A percentile compares a stretch with the other conserved stretches of the same genome.
Conservation (phyloP, 164 flowering plant genomes). For the Houttuynia cordata region DNA sequence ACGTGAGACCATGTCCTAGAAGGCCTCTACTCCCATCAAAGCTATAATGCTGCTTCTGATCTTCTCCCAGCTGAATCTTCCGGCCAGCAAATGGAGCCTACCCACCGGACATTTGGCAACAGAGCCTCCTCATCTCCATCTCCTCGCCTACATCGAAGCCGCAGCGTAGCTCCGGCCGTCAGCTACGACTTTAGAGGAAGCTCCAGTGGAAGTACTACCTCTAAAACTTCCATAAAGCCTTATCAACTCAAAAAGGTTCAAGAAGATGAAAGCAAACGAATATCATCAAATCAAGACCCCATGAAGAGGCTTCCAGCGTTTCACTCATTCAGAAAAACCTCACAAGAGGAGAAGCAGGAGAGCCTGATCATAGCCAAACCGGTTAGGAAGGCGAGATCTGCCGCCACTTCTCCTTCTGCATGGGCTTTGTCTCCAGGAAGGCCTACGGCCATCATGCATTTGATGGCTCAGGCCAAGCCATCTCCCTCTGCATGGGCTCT, state of each 20-base stretch:
- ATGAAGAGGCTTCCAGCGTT: background rate
- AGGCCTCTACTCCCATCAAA: no score
- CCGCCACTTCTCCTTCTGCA: constrained; percentile 40
- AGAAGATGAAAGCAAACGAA: constrained; percentile 4
- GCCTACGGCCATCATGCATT: constrained; percentile 6
- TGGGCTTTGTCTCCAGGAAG: constrained; percentile 80
- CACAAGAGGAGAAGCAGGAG: background rate
- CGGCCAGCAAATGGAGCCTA: background rate
- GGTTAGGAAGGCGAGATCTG: constrained; percentile 13
- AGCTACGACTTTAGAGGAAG: constrained; percentile 1
- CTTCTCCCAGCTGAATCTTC: no score
- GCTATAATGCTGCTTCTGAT: no score
- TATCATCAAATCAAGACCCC: background rate
- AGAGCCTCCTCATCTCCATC: constrained; percentile 9
- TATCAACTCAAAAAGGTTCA: constrained; percentile 1
- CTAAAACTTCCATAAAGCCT: constrained; percentile 3
- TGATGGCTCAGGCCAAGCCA: constrained; percentile 4
- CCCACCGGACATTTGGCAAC: constrained; percentile 5
- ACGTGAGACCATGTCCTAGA: no score
- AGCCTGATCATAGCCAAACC: constrained; percentile 4
- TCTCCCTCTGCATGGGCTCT: background rate
- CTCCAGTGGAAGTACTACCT: constrained; percentile 8
- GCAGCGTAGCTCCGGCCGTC: constrained; percentile 16
- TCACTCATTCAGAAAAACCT: background rate
- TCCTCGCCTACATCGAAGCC: constrained; percentile 22